Conservation (phyloP, 495 filamentous ascomycete species). For the Pyrenula aspistea region DNA sequence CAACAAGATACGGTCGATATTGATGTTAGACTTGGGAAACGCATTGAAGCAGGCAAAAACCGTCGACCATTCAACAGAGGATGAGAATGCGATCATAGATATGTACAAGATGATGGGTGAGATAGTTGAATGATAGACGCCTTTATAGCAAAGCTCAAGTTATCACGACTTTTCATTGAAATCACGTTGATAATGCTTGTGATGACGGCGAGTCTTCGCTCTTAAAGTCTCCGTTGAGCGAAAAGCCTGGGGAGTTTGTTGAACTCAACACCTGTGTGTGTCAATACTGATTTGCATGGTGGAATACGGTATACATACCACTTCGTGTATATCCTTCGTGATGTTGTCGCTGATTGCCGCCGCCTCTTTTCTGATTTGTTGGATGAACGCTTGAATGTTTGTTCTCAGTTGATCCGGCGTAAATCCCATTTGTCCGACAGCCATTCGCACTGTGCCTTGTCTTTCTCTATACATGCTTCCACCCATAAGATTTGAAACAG, state of each 20-base stretch:
- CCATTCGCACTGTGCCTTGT: constrained; percentile 71
- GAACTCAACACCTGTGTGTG: constrained; percentile 64
- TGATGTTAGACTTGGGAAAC: constrained; percentile 71
- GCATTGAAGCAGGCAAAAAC: constrained; percentile 62
- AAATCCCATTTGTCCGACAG: constrained; percentile 83
- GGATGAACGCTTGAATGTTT: constrained; percentile 73
- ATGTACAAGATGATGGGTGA: constrained; percentile 73
- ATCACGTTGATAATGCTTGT: constrained; percentile 25
- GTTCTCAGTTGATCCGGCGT: constrained; percentile 73
- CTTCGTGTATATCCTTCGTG: constrained; percentile 77
- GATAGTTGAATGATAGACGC: constrained; percentile 15
- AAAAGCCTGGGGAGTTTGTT: constrained; percentile 75
- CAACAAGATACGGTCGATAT: constrained; percentile 54
- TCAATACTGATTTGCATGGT: constrained; percentile 3
- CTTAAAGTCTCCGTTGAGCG: constrained; percentile 65
- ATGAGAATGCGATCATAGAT: constrained; percentile 41
- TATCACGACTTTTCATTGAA: constrained; percentile 27
- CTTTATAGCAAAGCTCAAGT: constrained; percentile 16
- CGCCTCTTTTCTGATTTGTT: constrained; percentile 67
- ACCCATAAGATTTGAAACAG: constrained; percentile 69
- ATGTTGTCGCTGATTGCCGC: constrained; percentile 52
- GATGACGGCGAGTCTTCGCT: constrained; percentile 42
- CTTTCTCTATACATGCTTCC: constrained; percentile 79
- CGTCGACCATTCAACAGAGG: constrained; percentile 17
- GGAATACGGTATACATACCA: constrained; percentile 37